These are phyloP conservation scores for Fusarium marasasianum DNA, from an alignment of 2,329 filamentous ascomycete species.

Conservation along the genomic window DNA sequence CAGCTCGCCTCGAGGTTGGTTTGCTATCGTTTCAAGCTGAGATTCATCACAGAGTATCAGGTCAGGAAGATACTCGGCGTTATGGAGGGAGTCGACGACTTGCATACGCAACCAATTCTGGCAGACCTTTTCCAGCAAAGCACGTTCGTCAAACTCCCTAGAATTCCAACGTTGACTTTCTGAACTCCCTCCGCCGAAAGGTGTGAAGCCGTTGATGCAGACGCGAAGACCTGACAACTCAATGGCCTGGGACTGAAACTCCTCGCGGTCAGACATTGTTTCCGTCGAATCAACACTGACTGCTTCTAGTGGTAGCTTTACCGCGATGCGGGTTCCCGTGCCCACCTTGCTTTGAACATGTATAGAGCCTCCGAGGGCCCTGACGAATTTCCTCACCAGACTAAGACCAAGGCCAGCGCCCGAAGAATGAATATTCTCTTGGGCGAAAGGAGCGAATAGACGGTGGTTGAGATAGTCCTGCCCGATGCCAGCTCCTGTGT, in stretches of 20 bases:
- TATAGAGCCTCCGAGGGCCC: conserved; percentile 67
- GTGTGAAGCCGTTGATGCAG: background rate
- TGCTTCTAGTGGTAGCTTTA: conserved; percentile 45
- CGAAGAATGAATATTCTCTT: conserved; percentile 68
- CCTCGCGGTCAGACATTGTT: conserved; percentile 24
- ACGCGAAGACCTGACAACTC: conserved; percentile 46
- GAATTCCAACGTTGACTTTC: background rate
- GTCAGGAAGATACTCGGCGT: conserved; percentile 34
- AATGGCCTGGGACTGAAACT: conserved; percentile 43
- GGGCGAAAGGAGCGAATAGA: conserved; percentile 70
- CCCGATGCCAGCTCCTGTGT: conserved; percentile 73
- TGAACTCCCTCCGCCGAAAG: background rate
- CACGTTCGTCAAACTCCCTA: conserved; percentile 1
- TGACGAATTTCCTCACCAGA: conserved; percentile 69
- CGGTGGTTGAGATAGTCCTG: conserved; percentile 68
- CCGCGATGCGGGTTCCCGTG: conserved; percentile 49
- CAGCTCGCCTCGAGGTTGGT: background rate
- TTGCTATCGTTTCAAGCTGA: background rate
- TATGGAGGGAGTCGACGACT: background rate
- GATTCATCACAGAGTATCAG: conserved; percentile 39
- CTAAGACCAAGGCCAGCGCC: conserved; percentile 73
- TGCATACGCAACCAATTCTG: conserved; percentile 25
- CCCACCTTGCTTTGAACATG: conserved; percentile 58
- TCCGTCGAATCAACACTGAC: background rate
- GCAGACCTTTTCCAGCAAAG: conserved; percentile 12